Evolutionary conservation across 2,329 filamentous ascomycete species (phyloP), one percentile per base, ranked within the genome.

Genomic region (Cytospora piceae): DNA sequence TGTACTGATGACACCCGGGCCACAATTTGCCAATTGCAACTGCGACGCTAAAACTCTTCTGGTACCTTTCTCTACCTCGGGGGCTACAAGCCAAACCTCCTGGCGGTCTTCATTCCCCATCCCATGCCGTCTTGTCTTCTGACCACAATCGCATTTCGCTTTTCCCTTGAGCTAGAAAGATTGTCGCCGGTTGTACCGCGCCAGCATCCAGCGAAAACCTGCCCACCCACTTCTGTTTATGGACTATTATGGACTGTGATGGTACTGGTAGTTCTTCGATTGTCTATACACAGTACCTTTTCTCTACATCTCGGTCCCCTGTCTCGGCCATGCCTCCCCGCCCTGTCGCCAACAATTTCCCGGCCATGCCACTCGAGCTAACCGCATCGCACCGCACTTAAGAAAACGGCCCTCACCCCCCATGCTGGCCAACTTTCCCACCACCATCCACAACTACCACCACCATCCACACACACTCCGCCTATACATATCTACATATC

Each of bases 271-370:
- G 34, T 37, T 37, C 34, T 32, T 56, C 27, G 14, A 29, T 37
- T 55, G 29, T 22, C 29, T 34, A 64, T 55, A 53, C 42, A 46
- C 55, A 53, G 11, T 54, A 54, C 52, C 24, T 63, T 27, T 42
- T 52, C 24, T 53, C 37, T 39, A 31, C n/a, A 9, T 39, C 46
- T 53, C 51, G 37, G 29, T 56, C 60, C 61, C 61, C 61, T 63
- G 61, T 66, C 58, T 49, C 46, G 46, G 46, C 46, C 31, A 31
- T 54, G 27, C 52, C 31, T 20, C 17, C 31, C 42, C 46, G 27
- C 51, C 63, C 63, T 66, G 66, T 63, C 66, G 54, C 63, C 63
- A 66, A 67, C 63, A 67, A 67, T 67, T 66, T 67, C 66, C 58
- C 63, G 59, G 63, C 63, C 65, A 65, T 65, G 53, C 62, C 63